Base-by-base conservation (phyloP, 441 rosid species). In the Erysimum pusillum region DNA sequence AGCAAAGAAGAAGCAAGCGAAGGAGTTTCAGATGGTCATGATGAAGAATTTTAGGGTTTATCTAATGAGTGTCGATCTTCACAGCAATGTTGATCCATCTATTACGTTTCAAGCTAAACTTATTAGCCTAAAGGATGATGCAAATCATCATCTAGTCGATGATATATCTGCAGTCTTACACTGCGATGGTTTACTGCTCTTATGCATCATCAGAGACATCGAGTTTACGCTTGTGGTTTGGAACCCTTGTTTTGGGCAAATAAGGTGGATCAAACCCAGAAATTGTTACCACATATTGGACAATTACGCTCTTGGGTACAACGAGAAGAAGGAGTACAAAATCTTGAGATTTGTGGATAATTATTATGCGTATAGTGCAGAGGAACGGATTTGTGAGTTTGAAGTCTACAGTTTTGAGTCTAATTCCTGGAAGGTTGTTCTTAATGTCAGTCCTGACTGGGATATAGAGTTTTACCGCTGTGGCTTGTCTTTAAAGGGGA, bases 161-260 rank as follows among this genome's bases (percentile, higher is more conserved):
- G 1, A 49, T 49, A 34, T 39, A 7, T n/a, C 5, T 38, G 2
- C 0, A 3, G 22, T 67, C 38, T 52, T 22, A 22, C 25, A 67
- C 38, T 67, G 72, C n/a, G 51, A 67, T 18, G 72, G 72, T 52
- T 22, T 67, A 38, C 39, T 68, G n/a, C n/a, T n/a, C 8, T 54
- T 54, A 63, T 63, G 36, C n/a, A 11, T 41, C 36, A 7, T 20
- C n/a, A n/a, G n/a, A n/a, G n/a, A n/a, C n/a, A n/a, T n/a, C n/a
- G n/a, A n/a, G n/a, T n/a, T n/a, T n/a, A n/a, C n/a, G n/a, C n/a
- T 22, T 61, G 35, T 62, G 31, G 51, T 62, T 62, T 62, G 51
- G 51, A 62, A 62, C 18, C 66, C 49, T 62, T 39, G 4, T 13
- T 62, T 13, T 13, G 66, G 67, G 7, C 18, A 62, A 41, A 41